These are phyloP conservation scores for Pythium volutum DNA, from an alignment of 352 stramenopile species.

Conservation along the genomic window DNA sequence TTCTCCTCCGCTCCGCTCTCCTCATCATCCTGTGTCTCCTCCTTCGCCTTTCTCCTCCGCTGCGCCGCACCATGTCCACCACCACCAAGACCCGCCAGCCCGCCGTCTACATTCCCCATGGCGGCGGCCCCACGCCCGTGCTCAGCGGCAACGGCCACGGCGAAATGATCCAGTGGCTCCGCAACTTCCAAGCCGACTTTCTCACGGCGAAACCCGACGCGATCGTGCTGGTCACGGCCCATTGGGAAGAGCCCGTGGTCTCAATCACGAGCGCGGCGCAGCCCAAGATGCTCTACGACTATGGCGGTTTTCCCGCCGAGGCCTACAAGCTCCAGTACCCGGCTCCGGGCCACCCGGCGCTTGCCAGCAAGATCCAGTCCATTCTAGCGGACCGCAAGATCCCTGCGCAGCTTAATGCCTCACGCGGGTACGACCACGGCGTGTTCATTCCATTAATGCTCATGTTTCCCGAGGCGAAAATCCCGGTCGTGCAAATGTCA, in stretches of 20 bases:
- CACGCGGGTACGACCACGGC: conserved; percentile 89
- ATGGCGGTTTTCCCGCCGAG: conserved; percentile 84
- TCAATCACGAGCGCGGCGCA: conserved; percentile 44
- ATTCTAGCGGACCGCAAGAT: conserved; percentile 57
- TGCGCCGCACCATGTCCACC: background rate
- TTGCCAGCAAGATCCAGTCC: conserved; percentile 66
- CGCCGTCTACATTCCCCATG: conserved; percentile 37
- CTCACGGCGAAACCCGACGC: conserved; percentile 38
- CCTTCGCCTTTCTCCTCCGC: background rate
- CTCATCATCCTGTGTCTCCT: too few relatives aligned
- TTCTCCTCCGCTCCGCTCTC: background rate
- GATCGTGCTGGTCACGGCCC: conserved; percentile 86
- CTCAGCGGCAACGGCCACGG: conserved; percentile 42
- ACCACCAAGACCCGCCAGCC: conserved; percentile 17
- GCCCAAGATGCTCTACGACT: conserved; percentile 86
- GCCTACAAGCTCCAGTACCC: conserved; percentile 86
- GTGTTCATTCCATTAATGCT: conserved; percentile 91
- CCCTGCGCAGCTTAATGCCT: conserved; percentile 36
- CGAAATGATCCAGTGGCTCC: conserved; percentile 40
- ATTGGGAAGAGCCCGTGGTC: conserved; percentile 64
- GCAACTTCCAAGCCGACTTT: conserved; percentile 36
- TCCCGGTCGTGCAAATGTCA: conserved; percentile 66
- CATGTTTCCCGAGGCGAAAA: conserved; percentile 83
- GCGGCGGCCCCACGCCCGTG: conserved; percentile 56
- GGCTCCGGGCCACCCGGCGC: conserved; percentile 59